Evolutionary conservation across 768 basidiomycete genomes (phyloP).

Genomic region (Amanita rimosa): DNA sequence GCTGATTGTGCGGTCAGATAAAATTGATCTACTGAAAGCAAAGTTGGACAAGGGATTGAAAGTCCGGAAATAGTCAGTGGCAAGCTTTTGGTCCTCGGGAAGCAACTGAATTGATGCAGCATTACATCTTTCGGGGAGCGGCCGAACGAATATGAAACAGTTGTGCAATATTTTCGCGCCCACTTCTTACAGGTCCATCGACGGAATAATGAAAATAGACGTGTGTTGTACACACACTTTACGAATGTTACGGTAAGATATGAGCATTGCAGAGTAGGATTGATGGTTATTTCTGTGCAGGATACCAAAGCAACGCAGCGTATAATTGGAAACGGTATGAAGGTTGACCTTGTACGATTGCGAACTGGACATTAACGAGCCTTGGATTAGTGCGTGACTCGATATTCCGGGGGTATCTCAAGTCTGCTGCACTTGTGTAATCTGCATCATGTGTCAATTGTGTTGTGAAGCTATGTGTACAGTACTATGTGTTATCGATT

Average conservation of each 20-base stretch:
- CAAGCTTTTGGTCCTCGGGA: constrained; percentile 3
- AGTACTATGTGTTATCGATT: not conserved
- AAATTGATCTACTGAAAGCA: constrained; percentile 65
- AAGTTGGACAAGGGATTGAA: constrained; percentile 61
- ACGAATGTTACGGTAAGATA: constrained; percentile 64
- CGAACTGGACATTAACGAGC: not conserved
- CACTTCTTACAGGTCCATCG: constrained; percentile 79
- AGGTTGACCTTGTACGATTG: not conserved
- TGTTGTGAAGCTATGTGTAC: not conserved
- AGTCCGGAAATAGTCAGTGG: constrained; percentile 70
- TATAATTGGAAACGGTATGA: constrained; percentile 68
- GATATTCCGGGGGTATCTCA: constrained; percentile 64
- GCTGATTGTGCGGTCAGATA: constrained; percentile 30
- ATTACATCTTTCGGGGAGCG: constrained; percentile 77
- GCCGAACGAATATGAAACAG: constrained; percentile 71
- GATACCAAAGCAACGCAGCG: constrained; percentile 78
- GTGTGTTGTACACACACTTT: constrained; percentile 74
- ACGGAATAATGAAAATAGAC: constrained; percentile 67
- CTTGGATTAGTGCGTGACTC: constrained; percentile 49
- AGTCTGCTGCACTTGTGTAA: constrained; percentile 58
- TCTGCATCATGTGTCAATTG: not conserved
- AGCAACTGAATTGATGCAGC: constrained; percentile 22
- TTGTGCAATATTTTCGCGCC: constrained; percentile 78
- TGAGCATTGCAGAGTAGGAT: not conserved
- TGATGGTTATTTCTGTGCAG: constrained; percentile 20